Conservation (phyloP, 148 eudicot species). For the Silene uniflora region DNA sequence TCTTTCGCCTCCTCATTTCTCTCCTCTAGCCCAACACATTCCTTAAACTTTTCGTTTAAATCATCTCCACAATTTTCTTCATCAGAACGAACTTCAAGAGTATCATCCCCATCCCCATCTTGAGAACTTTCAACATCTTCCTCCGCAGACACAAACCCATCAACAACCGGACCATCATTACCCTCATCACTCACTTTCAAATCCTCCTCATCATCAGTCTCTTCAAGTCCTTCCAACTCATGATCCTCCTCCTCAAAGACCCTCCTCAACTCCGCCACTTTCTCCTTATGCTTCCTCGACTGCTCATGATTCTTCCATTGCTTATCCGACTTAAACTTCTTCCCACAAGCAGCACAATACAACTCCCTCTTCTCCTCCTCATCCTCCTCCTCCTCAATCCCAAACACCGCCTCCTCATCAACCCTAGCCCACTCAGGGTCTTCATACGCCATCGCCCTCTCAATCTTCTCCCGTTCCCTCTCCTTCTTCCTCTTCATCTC, state of each 20-base stretch:
- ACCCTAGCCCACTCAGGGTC: slow-evolving; percentile 86
- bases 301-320: slow-evolving; percentile 98
- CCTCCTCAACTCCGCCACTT: slow-evolving; percentile 74
- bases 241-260: slow-evolving; percentile 58
- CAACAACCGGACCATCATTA: slow-evolving; percentile 6
- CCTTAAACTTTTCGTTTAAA: slow-evolving; percentile 41
- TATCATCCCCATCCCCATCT: slow-evolving; percentile 24
- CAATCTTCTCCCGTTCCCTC: slow-evolving; percentile 64
- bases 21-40: slow-evolving; percentile 32
- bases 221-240: slow-evolving; percentile 20
- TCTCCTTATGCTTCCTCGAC: slow-evolving; percentile 94
- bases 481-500: slow-evolving; percentile 64
- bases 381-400: slow-evolving; percentile 28
- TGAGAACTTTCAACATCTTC: slow-evolving; percentile 35
- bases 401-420: slow-evolving; percentile 49
- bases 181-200: slow-evolving; percentile 19
- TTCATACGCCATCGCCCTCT: slow-evolving; percentile 53
- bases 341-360: slow-evolving; percentile 85
- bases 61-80: slow-evolving; percentile 41
- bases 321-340: slow-evolving; percentile 95
- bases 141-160: slow-evolving; percentile 30
- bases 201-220: slow-evolving; percentile 24
- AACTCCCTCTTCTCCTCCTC: slow-evolving; percentile 61
- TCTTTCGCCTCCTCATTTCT: slow-evolving; percentile 15
- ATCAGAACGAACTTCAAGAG: neutral